Evolutionary conservation across 208 protist species (phyloP), one percentile per base, ranked within the genome.

Genomic region (Kentomonas sorsogonicus): DNA sequence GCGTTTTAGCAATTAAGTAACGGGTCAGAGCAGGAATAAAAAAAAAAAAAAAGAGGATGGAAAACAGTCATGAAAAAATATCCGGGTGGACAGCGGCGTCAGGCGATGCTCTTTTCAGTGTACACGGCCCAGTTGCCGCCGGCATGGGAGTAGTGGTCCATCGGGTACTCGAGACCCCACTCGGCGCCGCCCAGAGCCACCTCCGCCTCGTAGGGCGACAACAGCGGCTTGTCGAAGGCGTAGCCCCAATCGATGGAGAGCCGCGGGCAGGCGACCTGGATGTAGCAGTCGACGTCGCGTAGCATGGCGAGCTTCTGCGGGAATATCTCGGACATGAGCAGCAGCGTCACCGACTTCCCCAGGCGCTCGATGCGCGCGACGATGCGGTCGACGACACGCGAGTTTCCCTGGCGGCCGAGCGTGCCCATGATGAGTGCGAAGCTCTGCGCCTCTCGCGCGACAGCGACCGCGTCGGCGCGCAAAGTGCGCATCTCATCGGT

Each of bases 191-290:
- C 75, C 13, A 99, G 71, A 7, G 88, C 91, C 29, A 99, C 95
- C 63, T 96, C 80, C 13, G 90, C 83, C 74, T 99, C 97, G 70
- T 99, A 99, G 2, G 98, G 93, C n/a, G 93, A 96, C 23, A 99
- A 72, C 20, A 99, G 67, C 7, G 98, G 98, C 30, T 76, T 86
- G 48, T 81, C 83, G 55, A 99, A 99, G n/a, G 92, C 91, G 63
- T 98, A 96, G 45, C 98, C 98, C 98, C 98, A 99, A 79, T 99
- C 98, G 57, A 99, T 99, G 16, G 97, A 99, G 16, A 99, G 85
- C 7, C 98, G 78, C 10, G 98, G 98, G 66, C 98, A 99, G 0
- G 97, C 97, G 22, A 99, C 93, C 75, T 98, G 96, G 23, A 98
- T 93, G 76, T 96, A 98, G 72, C 83, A 92, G 53, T 97, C 94